Evolutionary conservation across 768 basidiomycete species (phyloP), one percentile per base, ranked within the genome.

Genomic region (Suillus subaureus): DNA sequence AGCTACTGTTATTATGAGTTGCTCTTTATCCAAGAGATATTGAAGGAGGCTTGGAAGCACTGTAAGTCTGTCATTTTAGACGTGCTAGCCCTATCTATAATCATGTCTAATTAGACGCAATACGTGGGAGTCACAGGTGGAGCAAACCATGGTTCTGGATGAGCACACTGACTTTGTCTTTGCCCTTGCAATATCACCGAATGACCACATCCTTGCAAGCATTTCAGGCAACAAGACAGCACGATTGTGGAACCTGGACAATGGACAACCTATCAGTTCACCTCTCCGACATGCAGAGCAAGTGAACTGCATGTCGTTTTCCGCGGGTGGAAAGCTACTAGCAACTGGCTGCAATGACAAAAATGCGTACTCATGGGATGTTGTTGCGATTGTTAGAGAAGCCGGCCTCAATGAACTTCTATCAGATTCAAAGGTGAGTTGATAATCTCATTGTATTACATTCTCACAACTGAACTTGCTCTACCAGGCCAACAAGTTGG

Each of bases 101-200:
- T n/a, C n/a, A n/a, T n/a, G n/a, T n/a, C n/a, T n/a, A n/a, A n/a
- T n/a, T n/a, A n/a, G n/a, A n/a, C n/a, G n/a, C n/a, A n/a, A n/a
- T n/a, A n/a, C n/a, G n/a, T n/a, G n/a, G n/a, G n/a, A n/a, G n/a
- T n/a, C n/a, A n/a, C n/a, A n/a, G n/a, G n/a, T n/a, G 49, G 3
- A 26, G 26, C 49, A 26, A 26, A 51, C 4, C 7, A 7, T 26
- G 4, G 3, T 51, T 2, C 26, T 51, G 15, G 3, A 16, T 3
- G 47, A 2, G 2, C 23, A 49, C 13, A 49, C 13, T 6, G 0
- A 2, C 23, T 0, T 0, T 15, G 13, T 49, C 6, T 3, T 2
- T 1, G 6, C 2, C 12, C 11, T 47, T n/a, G n/a, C 45, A 47
- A n/a, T 47, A n/a, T 47, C n/a, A 11, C n/a, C 45, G 5, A n/a